Conservation (phyloP, 306 rosid genomes). For the Vigna trinervia region DNA sequence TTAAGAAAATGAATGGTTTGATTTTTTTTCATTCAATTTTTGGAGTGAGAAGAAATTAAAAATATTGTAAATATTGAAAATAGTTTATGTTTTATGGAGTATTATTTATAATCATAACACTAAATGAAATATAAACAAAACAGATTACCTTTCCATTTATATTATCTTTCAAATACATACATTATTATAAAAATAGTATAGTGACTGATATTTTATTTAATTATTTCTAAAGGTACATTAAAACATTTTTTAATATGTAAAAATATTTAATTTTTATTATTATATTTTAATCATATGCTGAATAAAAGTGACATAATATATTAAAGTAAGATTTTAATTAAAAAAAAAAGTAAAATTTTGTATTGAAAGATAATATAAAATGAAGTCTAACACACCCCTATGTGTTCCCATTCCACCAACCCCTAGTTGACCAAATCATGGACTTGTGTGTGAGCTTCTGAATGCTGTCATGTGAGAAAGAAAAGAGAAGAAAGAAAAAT, state of each 20-base stretch:
- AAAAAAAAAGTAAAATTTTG: not conserved
- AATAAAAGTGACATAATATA: not conserved
- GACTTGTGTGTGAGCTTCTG: constrained; percentile 13
- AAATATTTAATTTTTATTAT: no score
- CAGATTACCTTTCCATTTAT: not conserved
- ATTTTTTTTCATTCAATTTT: not conserved
- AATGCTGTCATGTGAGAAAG: constrained; percentile 42
- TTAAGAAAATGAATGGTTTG: not conserved
- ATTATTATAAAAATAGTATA: not conserved
- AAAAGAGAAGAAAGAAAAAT: constrained; percentile 22
- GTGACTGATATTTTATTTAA: not conserved
- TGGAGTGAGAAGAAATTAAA: no score
- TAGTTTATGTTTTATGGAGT: not conserved
- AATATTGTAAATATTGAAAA: no score
- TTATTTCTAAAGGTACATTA: not conserved
- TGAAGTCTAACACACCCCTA: not conserved
- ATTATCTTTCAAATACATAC: not conserved
- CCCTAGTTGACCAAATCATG: constrained; percentile 33
- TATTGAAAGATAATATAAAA: no score
- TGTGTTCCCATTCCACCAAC: constrained; percentile 22
- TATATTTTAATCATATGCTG: not conserved
- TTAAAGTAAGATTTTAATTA: not conserved
- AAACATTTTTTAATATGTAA: no score
- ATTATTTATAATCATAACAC: not conserved
- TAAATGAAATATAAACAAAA: not conserved